Base-by-base conservation (phyloP, 2,329 filamentous ascomycete genomes). In the Ophiostoma perfectum region DNA sequence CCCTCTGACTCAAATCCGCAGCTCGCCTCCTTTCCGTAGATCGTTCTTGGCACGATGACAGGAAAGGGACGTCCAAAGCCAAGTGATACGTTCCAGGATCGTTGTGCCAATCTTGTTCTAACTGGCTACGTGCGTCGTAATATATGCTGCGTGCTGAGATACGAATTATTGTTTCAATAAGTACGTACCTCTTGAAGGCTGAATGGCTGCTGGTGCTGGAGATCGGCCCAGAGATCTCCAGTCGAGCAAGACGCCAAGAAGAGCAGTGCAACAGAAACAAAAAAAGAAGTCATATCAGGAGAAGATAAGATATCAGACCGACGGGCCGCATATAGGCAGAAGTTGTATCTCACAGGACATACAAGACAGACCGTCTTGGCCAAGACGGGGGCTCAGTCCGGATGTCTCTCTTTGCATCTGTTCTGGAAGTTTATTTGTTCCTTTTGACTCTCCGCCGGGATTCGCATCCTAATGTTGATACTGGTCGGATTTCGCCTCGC, bases 21-120 rank as follows among this genome's bases (percentile, higher is more conserved):
- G n/a, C 55, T 60, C 55, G 55, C 55, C 60, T 42, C 39, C 38
- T 18, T 18, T 38, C 60, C 60, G 60, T 42, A 42, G 60, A 63
- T 63, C 60, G 7, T 9, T 18, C 39, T 63, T 63, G 60, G 60
- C 60, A 42, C 4, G 60, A 63, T 44, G 60, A 12, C 12, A 9
- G 18, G 55, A 39, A 11, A 14, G 5, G 27, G 9, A 58, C n/a
- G 8, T 58, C 11, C 42, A 44, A 44, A 38, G 52, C 52, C 27
- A 38, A 38, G 52, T 38, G 55, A 60, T 60, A 38, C 27, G 55
- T 60, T 60, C 27, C 12, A 38, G 11, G 49, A 55, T 55, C 18
- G 49, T 18, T 55, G n/a, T 38, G 55, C 1, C 55, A 60, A 8
- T 44, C 6, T 16, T 58, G 27, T 58, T 5, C 14, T 60, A 2